Conservation (phyloP, 208 protist genomes). For the Trichomonas vaginalis region DNA sequence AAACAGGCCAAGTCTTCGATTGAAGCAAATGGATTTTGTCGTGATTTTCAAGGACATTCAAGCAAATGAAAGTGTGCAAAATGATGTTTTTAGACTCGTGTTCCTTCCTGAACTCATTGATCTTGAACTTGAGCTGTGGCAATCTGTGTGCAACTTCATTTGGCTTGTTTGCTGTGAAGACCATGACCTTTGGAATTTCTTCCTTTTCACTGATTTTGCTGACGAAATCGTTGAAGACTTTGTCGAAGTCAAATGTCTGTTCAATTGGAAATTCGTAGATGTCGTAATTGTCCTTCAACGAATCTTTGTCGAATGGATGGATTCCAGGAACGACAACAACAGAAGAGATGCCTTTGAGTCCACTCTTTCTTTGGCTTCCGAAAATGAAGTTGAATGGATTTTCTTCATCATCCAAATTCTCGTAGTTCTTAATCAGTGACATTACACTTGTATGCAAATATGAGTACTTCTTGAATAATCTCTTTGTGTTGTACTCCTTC, state of each 20-base stretch:
- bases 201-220: not conserved
- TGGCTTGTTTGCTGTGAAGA: not conserved
- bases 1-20: not conserved
- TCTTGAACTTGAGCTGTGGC: not conserved
- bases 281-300: too few species aligned
- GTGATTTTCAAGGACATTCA: not conserved
- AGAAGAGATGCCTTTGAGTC: too few species aligned
- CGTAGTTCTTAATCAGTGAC: too few species aligned
- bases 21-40: not conserved
- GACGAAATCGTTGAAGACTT: not conserved
- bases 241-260: not conserved
- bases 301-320: too few species aligned
- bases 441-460: too few species aligned
- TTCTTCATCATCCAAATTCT: too few species aligned
- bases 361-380: too few species aligned
- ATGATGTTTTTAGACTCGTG: not conserved
- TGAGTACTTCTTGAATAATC: too few species aligned
- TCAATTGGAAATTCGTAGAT: not conserved
- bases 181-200: not conserved
- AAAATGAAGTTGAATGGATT: too few species aligned
- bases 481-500: too few species aligned
- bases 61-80: not conserved
- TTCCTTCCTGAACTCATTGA: not conserved
- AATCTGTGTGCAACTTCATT: not conserved
- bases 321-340: too few species aligned